Evolutionary conservation across 345 rosid genomes (phyloP), one percentile per base, ranked within the genome.

Genomic region (Lepidium africanum): DNA sequence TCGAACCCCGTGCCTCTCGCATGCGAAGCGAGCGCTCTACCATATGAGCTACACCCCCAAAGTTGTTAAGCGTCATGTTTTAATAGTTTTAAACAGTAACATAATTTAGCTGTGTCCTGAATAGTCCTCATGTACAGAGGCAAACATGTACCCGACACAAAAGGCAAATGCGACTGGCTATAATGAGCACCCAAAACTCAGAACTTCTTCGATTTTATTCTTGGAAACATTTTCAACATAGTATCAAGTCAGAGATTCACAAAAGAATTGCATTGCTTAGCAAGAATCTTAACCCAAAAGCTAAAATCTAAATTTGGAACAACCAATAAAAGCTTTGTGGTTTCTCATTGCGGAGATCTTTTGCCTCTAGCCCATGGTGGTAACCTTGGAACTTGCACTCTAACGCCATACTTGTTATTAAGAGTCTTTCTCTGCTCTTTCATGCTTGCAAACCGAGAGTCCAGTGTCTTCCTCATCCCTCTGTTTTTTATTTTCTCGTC

Each of bases 1-100:
- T 63, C 67, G 67, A 63, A 63, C 67, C 67, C 38, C 76, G 89
- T 86, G 83, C 91, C 90, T 87, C 88, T 85, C 88, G 93, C 90
- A 85, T 87, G 87, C 95, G 86, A 88, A 86, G 89, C 91, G 82
- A 84, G 88, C 85, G 92, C 96, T 88, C 88, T 86, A 83, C 88
- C 90, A 86, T 80, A 81, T 86, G 90, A 88, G 92, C 92, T 84
- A 86, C 89, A 84, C 73, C 79, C 86, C 81, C 82, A 5, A 21
- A 21, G 2, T 21, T 21, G 23, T n/a, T n/a, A n/a, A n/a, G n/a
- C n/a, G n/a, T n/a, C n/a, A n/a, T n/a, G n/a, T n/a, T n/a, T n/a
- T n/a, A n/a, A n/a, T n/a, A n/a, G n/a, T n/a, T n/a, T n/a, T n/a
- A n/a, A n/a, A n/a, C n/a, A n/a, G n/a, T n/a, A n/a, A n/a, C n/a